Evolutionary conservation across 2,329 filamentous ascomycete species (phyloP).

Genomic region (Fusarium agapanthi): DNA sequence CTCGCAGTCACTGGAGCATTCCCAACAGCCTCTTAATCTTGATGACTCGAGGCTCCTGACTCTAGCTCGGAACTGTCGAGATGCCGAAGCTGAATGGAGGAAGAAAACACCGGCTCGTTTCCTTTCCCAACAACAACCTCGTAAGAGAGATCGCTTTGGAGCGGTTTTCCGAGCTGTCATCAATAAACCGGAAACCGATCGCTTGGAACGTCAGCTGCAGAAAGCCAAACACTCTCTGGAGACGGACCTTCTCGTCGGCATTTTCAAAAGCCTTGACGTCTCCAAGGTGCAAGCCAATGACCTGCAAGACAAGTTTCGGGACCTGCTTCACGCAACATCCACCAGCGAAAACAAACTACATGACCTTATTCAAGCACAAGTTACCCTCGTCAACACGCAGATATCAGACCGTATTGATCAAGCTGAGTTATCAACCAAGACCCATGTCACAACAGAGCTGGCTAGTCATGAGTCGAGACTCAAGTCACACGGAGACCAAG

Average conservation of each 20-base stretch:
- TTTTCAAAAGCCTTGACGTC: fast-evolving
- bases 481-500: fast-evolving
- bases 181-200: fast-evolving
- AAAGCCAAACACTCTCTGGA: neutral
- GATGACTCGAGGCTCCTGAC: fast-evolving
- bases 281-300: fast-evolving
- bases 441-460: neutral
- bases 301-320: fast-evolving
- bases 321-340: fast-evolving
- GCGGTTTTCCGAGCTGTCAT: fast-evolving
- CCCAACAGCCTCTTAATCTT: fast-evolving
- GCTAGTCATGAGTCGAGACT: neutral
- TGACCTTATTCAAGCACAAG: fast-evolving
- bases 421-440: fast-evolving
- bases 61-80: fast-evolving
- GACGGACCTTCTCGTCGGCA: fast-evolving
- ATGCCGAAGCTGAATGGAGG: neutral
- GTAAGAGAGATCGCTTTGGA: fast-evolving
- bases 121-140: neutral
- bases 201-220: fast-evolving
- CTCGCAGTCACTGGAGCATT: fast-evolving
- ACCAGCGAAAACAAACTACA: fast-evolving
- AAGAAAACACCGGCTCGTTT: fast-evolving
- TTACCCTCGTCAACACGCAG: fast-evolving
- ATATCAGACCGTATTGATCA: fast-evolving